These are phyloP conservation scores for Russula griseocarnosa DNA, from an alignment of 768 basidiomycete genomes.

Conservation along the genomic window DNA sequence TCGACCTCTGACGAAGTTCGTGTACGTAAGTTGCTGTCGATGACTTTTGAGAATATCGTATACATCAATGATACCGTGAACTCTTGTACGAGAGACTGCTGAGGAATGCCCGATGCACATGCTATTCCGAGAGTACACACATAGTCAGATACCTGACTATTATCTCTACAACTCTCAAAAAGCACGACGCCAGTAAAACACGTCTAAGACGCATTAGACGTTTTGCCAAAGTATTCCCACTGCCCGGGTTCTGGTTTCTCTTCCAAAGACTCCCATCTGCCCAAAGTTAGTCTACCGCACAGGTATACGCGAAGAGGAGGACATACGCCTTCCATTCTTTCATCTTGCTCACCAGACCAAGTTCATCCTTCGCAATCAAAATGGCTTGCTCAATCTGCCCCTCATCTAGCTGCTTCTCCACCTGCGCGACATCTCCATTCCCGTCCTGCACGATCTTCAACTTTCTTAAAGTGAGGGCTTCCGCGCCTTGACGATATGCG, in stretches of 20 bases:
- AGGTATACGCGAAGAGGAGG: slow-evolving; percentile 1
- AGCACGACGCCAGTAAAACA: slow-evolving; percentile 4
- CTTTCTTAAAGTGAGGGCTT: slow-evolving; percentile 79
- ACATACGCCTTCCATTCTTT: slow-evolving; percentile 95
- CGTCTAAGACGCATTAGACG: slow-evolving; percentile 41
- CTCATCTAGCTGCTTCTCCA: slow-evolving; percentile 73
- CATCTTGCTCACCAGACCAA: slow-evolving; percentile 74
- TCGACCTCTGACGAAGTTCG: too few relatives aligned
- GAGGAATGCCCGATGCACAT: slow-evolving; percentile 1
- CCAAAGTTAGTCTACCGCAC: neutral
- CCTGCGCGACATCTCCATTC: slow-evolving; percentile 58
- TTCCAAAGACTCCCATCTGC: slow-evolving; percentile 81
- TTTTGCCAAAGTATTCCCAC: slow-evolving; percentile 78
- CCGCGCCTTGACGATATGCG: slow-evolving; percentile 85
- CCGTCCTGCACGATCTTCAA: slow-evolving; percentile 67
- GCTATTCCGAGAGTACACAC: neutral
- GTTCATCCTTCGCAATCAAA: slow-evolving; percentile 78
- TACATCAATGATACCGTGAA: neutral
- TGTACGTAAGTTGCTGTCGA: too few relatives aligned
- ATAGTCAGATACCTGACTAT: neutral
- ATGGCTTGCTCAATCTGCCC: slow-evolving; percentile 86
- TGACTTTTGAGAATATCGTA: neutral
- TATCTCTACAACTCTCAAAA: neutral
- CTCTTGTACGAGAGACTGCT: neutral
- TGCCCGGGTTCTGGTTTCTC: slow-evolving; percentile 78